phyloP scores from a whole-genome alignment of 75 land plant genomes.

The Sequoia sempervirens region DNA sequence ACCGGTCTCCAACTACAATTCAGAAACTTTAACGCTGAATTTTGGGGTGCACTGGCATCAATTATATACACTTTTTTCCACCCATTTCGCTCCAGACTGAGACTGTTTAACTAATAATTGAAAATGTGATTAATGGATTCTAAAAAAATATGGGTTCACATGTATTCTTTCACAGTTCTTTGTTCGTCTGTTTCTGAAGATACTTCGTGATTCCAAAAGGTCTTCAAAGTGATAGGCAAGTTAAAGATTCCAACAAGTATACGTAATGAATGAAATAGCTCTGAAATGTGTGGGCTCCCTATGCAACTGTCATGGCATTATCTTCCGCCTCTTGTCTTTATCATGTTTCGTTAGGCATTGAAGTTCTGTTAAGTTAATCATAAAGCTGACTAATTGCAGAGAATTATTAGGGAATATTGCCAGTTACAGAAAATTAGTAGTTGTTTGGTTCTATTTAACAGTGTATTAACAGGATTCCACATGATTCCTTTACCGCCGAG shows the following conservation, averaged over 20 bases:
- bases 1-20: conserved; percentile 4
- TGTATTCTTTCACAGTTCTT: neutral
- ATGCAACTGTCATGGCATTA: neutral
- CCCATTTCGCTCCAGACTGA: neutral
- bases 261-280: neutral
- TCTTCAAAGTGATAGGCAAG: neutral
- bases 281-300: neutral
- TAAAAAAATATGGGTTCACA: neutral
- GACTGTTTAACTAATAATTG: neutral
- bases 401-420: too few relatives aligned
- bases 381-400: neutral
- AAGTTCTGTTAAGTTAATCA: neutral
- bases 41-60: neutral
- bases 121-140: neutral
- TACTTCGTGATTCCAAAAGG: neutral
- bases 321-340: neutral
- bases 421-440: too few relatives aligned
- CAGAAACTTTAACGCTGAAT: neutral
- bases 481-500: too few relatives aligned
- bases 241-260: neutral
- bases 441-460: too few relatives aligned
- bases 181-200: neutral
- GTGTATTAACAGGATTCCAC: too few relatives aligned
- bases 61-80: neutral
- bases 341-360: neutral